Base-by-base conservation (phyloP, 495 filamentous ascomycete species). In the Chlorociboria aeruginascens region DNA sequence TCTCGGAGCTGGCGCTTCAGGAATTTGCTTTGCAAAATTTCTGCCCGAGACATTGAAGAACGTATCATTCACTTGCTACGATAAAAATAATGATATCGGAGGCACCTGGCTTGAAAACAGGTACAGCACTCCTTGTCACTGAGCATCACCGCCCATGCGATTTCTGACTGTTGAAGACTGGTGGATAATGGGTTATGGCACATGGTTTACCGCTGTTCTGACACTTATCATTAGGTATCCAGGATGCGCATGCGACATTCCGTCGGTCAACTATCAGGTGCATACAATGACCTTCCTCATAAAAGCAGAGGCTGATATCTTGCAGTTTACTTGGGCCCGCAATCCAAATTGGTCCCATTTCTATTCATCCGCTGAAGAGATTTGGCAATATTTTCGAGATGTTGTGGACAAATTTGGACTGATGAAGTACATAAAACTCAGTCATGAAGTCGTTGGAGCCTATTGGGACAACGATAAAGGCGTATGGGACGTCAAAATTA, bases 11-110 rank as follows among this genome's bases (percentile, higher is more conserved):
- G 68, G 66, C 1, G 59, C 54, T n/a, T 65, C 65, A 1, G 68
- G 65, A 2, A 42, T 70, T 1, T 57, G 52, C 2, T 43, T 67
- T 10, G 65, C 65, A 1, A 57, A 63, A 37, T 61, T 66, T 40
- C 44, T 64, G 2, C 53, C 58, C 11, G 42, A 51, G 13, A 49
- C 47, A 12, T 58, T 64, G 29, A 44, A 8, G 14, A 51, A 40
- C 32, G 20, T 44, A 20, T 14, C 40, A 8, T 43, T 50, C 31
- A 44, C 40, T 36, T 29, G 45, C 46, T 92, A 86, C 61, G 86
- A 92, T 59, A 89, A 89, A 71, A 89, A 89, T 53, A 59, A 60
- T 0, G 83, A 83, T 41, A 68, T 78, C 45, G 73, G 71, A 9
- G 76, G 76, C 7, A 79, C 76, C 1, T 79, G 76, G 76, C 66